A percentile compares a stretch with the other conserved stretches of the same genome.
These are phyloP conservation scores for Chlorophyllum brunneum DNA, from an alignment of 768 basidiomycete genomes.

Conservation along the genomic window DNA sequence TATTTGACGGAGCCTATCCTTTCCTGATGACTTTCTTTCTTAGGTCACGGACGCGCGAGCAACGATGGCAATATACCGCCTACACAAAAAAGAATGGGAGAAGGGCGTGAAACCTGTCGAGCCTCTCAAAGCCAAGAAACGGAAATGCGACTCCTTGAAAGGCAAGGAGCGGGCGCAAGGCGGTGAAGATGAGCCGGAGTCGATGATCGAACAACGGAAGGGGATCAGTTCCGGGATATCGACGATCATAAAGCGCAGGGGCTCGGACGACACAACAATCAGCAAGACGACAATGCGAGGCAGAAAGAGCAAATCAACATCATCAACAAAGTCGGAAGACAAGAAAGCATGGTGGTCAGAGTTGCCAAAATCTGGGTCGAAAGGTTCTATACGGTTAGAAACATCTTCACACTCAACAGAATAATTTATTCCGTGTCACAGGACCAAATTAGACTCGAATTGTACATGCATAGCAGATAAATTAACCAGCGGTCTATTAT, in stretches of 20 bases:
- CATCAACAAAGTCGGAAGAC: background rate
- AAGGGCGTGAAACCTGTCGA: slow-evolving; percentile 21
- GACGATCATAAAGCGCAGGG: slow-evolving; percentile 37
- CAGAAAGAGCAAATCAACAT: background rate
- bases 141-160: no score
- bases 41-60: slow-evolving; percentile 93
- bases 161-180: slow-evolving; percentile 10
- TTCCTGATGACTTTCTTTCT: background rate
- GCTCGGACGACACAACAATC: background rate
- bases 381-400: background rate
- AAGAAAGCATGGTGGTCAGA: slow-evolving; percentile 8
- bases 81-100: slow-evolving; percentile 85
- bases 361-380: background rate
- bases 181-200: slow-evolving; percentile 10
- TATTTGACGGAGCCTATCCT: background rate
- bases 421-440: background rate
- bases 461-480: no score
- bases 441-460: no score
- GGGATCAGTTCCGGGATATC: slow-evolving; percentile 64
- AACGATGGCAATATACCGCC: slow-evolving; percentile 88
- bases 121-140: slow-evolving; percentile 15
- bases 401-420: background rate
- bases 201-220: slow-evolving; percentile 28
- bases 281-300: background rate
- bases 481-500: no score